A percentile compares a stretch with the other conserved stretches of the same genome.
Conservation (phyloP, 139 green algal genomes). For the Trebouxia sp. region DNA sequence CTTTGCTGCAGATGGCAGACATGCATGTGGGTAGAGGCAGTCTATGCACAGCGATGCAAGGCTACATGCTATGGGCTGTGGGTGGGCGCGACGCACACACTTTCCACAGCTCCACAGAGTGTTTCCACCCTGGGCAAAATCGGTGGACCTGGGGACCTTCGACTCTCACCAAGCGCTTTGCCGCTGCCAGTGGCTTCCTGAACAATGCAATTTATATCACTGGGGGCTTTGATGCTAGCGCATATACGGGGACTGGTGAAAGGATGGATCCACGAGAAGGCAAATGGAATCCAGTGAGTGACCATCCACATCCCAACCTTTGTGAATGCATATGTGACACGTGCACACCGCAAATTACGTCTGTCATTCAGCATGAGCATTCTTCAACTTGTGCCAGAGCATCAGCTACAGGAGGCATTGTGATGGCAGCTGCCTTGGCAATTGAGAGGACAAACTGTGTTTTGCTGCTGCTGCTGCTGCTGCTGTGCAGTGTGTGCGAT, state of each 20-base stretch:
- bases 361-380: too few relatives aligned
- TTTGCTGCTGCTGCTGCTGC: too few relatives aligned
- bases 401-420: too few relatives aligned
- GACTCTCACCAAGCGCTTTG: slow-evolving; percentile 43
- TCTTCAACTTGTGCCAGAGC: too few relatives aligned
- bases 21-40: slow-evolving; percentile 17
- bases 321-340: too few relatives aligned
- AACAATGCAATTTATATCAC: slow-evolving; percentile 40
- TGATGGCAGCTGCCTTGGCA: too few relatives aligned
- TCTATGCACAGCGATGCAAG: not conserved
- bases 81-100: not conserved
- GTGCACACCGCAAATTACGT: too few relatives aligned
- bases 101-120: slow-evolving; percentile 17
- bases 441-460: too few relatives aligned
- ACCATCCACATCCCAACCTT: too few relatives aligned
- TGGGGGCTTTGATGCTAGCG: slow-evolving; percentile 41
- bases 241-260: slow-evolving; percentile 41
- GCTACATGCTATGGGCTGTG: not conserved
- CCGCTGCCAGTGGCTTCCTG: slow-evolving; percentile 29
- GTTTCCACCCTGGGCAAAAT: slow-evolving; percentile 33
- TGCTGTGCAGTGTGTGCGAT: too few relatives aligned
- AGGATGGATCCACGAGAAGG: slow-evolving; percentile 41
- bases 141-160: slow-evolving; percentile 32
- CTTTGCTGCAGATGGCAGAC: slow-evolving; percentile 6
- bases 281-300: slow-evolving; percentile 37